Evolutionary conservation across 2,329 filamentous ascomycete genomes (phyloP).

Genomic region (Clonostachys byssicola): DNA sequence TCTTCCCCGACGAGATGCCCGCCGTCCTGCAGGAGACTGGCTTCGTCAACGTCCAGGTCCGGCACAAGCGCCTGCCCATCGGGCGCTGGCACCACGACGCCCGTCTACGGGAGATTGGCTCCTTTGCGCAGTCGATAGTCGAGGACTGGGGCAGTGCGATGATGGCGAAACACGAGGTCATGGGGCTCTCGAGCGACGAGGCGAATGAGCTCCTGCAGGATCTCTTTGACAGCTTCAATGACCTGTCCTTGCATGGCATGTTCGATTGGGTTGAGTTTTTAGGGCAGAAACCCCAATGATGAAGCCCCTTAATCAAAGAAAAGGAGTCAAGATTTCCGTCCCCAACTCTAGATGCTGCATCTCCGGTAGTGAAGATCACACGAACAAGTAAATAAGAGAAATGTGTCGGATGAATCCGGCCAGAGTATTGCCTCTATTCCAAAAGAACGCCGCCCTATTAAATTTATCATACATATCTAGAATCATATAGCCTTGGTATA

Average conservation of each 20-base stretch:
- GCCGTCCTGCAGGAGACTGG: slow-evolving; percentile 20
- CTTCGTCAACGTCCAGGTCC: slow-evolving; percentile 21
- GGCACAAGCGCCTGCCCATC: slow-evolving; percentile 21
- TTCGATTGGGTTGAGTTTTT: slow-evolving; percentile 29
- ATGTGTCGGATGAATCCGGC: too few relatives aligned
- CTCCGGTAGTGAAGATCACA: too few relatives aligned
- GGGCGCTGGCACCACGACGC: slow-evolving; percentile 30
- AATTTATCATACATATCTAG: background rate
- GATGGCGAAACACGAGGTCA: slow-evolving; percentile 19
- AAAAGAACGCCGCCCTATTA: background rate
- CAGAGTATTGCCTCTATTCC: too few relatives aligned
- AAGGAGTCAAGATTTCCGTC: too few relatives aligned
- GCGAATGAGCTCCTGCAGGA: slow-evolving; percentile 22
- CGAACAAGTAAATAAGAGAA: too few relatives aligned
- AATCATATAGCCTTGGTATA: too few relatives aligned
- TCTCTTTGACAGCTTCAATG: slow-evolving; percentile 21
- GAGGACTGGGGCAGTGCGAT: slow-evolving; percentile 27
- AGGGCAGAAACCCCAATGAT: slow-evolving; percentile 25
- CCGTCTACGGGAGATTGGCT: slow-evolving; percentile 27
- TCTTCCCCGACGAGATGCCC: slow-evolving; percentile 17
- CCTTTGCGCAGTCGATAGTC: slow-evolving; percentile 26
- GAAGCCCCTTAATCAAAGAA: too few relatives aligned
- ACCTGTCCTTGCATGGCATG: slow-evolving; percentile 23
- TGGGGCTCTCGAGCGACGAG: slow-evolving; percentile 25
- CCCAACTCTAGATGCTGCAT: too few relatives aligned